Evolutionary conservation across 768 basidiomycete genomes (phyloP).

Genomic region (Amanita pallidorosea): DNA sequence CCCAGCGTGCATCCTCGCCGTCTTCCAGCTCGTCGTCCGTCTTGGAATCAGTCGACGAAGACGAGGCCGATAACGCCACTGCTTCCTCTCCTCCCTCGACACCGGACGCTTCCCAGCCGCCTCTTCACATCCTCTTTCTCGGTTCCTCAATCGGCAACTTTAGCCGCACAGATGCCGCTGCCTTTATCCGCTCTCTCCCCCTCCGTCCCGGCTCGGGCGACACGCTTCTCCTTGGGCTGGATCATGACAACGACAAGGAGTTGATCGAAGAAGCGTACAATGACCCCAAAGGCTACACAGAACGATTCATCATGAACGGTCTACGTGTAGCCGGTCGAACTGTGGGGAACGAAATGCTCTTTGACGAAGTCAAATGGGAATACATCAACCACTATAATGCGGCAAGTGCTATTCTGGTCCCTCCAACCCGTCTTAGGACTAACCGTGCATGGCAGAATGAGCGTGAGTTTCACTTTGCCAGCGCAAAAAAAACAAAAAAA

Average conservation of each 20-base stretch:
- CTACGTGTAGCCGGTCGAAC: slow-evolving; percentile 55
- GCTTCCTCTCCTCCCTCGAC: slow-evolving; percentile 31
- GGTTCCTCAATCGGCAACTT: slow-evolving; percentile 95
- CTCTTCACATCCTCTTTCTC: slow-evolving; percentile 81
- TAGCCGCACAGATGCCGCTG: slow-evolving; percentile 48
- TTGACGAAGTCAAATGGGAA: slow-evolving; percentile 63
- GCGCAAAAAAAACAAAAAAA: background rate
- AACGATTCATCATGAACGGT: slow-evolving; percentile 80
- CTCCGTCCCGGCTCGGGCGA: slow-evolving; percentile 66
- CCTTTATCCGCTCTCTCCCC: slow-evolving; percentile 73
- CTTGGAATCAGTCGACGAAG: background rate
- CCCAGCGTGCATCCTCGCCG: background rate
- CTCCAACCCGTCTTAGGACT: background rate
- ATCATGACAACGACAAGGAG: slow-evolving; percentile 64
- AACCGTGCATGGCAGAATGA: slow-evolving; percentile 13
- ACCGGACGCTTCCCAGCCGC: slow-evolving; percentile 32
- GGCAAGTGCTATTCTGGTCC: slow-evolving; percentile 20
- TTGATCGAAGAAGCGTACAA: slow-evolving; percentile 83
- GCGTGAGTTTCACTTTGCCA: slow-evolving; percentile 13
- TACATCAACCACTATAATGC: slow-evolving; percentile 49
- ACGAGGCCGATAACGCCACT: slow-evolving; percentile 13
- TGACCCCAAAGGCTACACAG: slow-evolving; percentile 64
- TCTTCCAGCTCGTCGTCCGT: slow-evolving; percentile 13
- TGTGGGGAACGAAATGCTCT: slow-evolving; percentile 56
- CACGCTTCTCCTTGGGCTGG: slow-evolving; percentile 84